A percentile compares a stretch with the other conserved stretches of the same genome.
phyloP scores from a whole-genome alignment of 495 filamentous ascomycete genomes.

The Barbatosphaeria neglecta region DNA sequence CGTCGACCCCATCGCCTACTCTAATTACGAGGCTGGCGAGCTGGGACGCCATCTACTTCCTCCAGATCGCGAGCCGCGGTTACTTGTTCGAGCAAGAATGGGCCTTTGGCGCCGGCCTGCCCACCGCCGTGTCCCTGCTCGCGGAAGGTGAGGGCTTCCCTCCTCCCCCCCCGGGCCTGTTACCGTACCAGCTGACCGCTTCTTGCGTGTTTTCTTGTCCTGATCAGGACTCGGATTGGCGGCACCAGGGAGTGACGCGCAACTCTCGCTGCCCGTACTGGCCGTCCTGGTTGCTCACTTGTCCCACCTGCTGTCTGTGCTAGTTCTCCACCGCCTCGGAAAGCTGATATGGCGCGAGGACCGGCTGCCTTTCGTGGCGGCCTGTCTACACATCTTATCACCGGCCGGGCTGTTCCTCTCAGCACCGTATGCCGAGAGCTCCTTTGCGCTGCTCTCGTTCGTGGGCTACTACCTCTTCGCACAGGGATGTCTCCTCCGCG shows the following conservation, averaged over 20 bases:
- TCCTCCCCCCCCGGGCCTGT: constrained; percentile 4
- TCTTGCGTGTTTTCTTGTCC: not conserved
- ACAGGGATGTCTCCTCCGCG: constrained; percentile 30
- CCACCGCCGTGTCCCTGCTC: constrained; percentile 34
- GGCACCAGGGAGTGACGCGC: constrained; percentile 8
- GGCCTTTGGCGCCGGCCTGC: constrained; percentile 73
- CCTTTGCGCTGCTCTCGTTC: constrained; percentile 71
- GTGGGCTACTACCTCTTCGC: constrained; percentile 60
- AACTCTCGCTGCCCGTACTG: constrained; percentile 23
- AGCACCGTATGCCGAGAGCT: constrained; percentile 72
- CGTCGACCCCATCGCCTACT: constrained; percentile 4
- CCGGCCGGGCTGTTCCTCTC: constrained; percentile 86
- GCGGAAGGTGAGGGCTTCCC: constrained; percentile 14
- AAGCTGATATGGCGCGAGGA: constrained; percentile 29
- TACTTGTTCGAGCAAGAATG: constrained; percentile 92
- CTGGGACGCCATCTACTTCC: constrained; percentile 91
- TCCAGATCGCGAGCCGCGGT: constrained; percentile 53
- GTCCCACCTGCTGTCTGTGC: constrained; percentile 62
- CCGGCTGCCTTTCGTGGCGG: constrained; percentile 51
- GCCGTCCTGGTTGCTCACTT: constrained; percentile 55
- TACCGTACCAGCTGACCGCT: no score
- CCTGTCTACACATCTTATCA: constrained; percentile 66
- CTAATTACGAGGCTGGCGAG: constrained; percentile 50
- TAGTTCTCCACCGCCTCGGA: constrained; percentile 56
- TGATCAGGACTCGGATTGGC: not conserved